Base-by-base conservation (phyloP, 2,329 filamentous ascomycete genomes). In the Fusarium sp. region DNA sequence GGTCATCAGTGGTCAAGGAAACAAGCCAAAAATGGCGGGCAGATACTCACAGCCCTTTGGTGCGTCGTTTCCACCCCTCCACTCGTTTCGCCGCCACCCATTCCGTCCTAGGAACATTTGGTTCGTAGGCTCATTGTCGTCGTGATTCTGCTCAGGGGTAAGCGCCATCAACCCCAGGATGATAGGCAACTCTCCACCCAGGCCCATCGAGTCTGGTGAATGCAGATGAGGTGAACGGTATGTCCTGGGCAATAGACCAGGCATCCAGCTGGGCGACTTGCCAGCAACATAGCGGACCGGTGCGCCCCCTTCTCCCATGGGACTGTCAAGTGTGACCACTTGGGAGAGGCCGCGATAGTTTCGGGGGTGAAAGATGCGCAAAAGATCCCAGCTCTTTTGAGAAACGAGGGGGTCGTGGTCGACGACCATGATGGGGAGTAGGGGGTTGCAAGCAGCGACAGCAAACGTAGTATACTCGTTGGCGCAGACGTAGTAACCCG, bases 141-240 rank as follows among this genome's bases (percentile, higher is more conserved):
- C n/a, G 0, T 1, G 3, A 8, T 65, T 56, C 1, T n/a, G 20
- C 2, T 73, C 6, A 6, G 76, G 65, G 67, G 66, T 71, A 42
- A 85, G 80, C 1, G 82, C 83, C 82, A 86, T 84, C n/a, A 86
- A 70, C 1, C 80, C 84, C 5, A 86, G 71, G 13, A 86, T 73
- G 8, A 85, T 80, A 5, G 80, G 74, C 14, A 86, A 62, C n/a
- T 84, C 79, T 18, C 84, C 84, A 1, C 80, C 78, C 1, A 86
- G 79, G 0, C 84, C 84, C 0, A 7, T 20, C 0, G 84, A 85
- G 0, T 6, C 52, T 4, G 59, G 74, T 1, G 66, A 10, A 6
- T 38, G 16, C 3, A 45, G 1, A 4, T 10, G 3, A 1, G 76
- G 75, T 35, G 78, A 77, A 20, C 40, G 59, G 66, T 83, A 85